phyloP scores from a whole-genome alignment of 1,284 basidiomycete species.

The Malassezia sympodialis region DNA sequence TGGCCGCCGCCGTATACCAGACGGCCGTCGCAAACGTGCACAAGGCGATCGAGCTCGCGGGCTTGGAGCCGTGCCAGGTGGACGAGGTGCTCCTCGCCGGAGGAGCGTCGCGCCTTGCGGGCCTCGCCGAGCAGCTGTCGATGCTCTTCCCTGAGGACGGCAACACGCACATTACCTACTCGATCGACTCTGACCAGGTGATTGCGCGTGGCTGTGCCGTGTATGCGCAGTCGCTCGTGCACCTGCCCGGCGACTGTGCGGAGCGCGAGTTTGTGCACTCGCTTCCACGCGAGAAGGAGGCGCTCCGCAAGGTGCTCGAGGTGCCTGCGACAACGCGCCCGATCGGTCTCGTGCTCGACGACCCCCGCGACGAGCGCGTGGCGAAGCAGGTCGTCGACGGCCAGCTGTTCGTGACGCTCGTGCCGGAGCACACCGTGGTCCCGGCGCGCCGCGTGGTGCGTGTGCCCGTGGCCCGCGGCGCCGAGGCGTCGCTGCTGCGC shows the following conservation, averaged over 20 bases:
- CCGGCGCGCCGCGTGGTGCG: constrained; percentile 64
- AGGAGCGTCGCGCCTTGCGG: constrained; percentile 73
- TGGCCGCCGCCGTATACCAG: constrained; percentile 65
- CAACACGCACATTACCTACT: constrained; percentile 53
- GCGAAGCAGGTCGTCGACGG: constrained; percentile 52
- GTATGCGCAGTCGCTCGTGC: constrained; percentile 57
- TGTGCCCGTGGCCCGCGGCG: constrained; percentile 49
- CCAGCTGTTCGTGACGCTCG: constrained; percentile 46
- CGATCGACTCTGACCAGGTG: constrained; percentile 73
- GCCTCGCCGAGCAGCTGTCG: constrained; percentile 65
- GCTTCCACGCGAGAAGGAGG: constrained; percentile 33
- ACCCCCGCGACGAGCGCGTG: constrained; percentile 43
- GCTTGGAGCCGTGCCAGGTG: constrained; percentile 65
- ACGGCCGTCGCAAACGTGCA: constrained; percentile 59
- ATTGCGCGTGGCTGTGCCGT: constrained; percentile 78
- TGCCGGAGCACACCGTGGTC: constrained; percentile 53
- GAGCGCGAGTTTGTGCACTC: constrained; percentile 29
- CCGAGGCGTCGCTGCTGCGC: constrained; percentile 59
- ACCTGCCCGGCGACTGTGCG: constrained; percentile 23
- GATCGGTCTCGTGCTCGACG: constrained; percentile 71
- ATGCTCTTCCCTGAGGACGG: constrained; percentile 61
- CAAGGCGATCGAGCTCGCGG: constrained; percentile 58
- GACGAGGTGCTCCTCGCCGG: constrained; percentile 79
- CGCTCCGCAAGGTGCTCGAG: constrained; percentile 49
- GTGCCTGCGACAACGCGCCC: constrained; percentile 50